phyloP scores from a whole-genome alignment of 2,329 filamentous ascomycete genomes.

The Magnaporthales sp. region DNA sequence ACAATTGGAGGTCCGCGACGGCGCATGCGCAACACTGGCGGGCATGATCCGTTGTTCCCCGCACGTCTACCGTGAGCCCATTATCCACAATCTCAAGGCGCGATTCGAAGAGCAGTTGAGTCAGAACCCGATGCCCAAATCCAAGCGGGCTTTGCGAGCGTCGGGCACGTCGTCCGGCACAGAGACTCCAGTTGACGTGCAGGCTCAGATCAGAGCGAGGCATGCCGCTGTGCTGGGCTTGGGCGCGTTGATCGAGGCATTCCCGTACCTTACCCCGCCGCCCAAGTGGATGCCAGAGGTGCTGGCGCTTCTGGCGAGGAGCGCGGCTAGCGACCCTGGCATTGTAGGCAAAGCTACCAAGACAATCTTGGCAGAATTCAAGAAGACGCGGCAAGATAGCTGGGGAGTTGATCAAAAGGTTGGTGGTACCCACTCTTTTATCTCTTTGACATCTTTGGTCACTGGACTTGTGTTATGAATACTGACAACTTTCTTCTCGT shows the following conservation, averaged over 20 bases:
- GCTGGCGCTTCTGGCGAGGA: slow-evolving; percentile 72
- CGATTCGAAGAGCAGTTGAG: slow-evolving; percentile 72
- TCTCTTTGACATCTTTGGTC: background rate
- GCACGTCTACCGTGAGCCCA: slow-evolving; percentile 63
- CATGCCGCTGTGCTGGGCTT: slow-evolving; percentile 90
- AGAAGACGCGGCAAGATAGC: slow-evolving; percentile 98
- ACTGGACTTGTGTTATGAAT: background rate
- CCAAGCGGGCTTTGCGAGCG: slow-evolving; percentile 53
- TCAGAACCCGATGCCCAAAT: slow-evolving; percentile 81
- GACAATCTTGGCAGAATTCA: slow-evolving; percentile 89
- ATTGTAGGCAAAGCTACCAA: slow-evolving; percentile 96
- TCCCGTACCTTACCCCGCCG: slow-evolving; percentile 90
- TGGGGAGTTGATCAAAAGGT: slow-evolving; percentile 99
- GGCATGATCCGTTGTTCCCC: slow-evolving; percentile 98
- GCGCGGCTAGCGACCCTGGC: slow-evolving; percentile 80
- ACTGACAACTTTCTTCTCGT: slow-evolving; percentile 19
- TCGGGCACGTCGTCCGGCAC: slow-evolving; percentile 27
- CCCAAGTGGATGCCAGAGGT: slow-evolving; percentile 92
- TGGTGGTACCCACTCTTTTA: slow-evolving; percentile 25
- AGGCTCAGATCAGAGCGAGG: slow-evolving; percentile 69
- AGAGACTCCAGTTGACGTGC: slow-evolving; percentile 46
- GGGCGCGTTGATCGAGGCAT: slow-evolving; percentile 86
- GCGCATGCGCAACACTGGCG: slow-evolving; percentile 84
- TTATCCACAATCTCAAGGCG: slow-evolving; percentile 65
- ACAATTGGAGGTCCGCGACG: slow-evolving; percentile 46